Evolutionary conservation across 495 filamentous ascomycete genomes (phyloP).

Genomic region (Xylaria curta): DNA sequence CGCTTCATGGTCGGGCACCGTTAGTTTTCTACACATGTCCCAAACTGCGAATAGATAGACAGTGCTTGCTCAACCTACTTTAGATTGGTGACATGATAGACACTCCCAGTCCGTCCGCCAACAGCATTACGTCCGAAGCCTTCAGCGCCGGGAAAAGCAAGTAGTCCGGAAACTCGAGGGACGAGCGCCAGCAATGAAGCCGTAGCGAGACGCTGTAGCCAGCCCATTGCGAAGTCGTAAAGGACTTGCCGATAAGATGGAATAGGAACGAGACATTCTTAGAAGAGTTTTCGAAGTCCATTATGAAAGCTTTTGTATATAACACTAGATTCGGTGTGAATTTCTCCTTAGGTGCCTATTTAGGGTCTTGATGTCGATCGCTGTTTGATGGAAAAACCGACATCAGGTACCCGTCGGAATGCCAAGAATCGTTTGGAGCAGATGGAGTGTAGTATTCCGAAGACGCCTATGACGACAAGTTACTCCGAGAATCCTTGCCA

Average conservation of each 20-base stretch:
- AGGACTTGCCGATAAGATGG: neutral
- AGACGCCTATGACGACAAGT: neutral
- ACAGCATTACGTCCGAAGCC: constrained; percentile 49
- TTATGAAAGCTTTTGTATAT: neutral
- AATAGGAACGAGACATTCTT: too few species aligned
- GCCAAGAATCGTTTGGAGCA: constrained; percentile 18
- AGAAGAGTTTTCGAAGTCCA: neutral
- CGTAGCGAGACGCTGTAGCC: constrained; percentile 15
- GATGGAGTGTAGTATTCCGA: constrained; percentile 25
- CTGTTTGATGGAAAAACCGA: constrained; percentile 21
- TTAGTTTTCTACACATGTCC: neutral
- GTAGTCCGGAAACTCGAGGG: constrained; percentile 29
- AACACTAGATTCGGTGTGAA: neutral
- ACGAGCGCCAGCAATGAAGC: constrained; percentile 24
- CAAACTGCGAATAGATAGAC: neutral
- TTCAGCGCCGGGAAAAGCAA: constrained; percentile 49
- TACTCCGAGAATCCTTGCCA: constrained; percentile 3
- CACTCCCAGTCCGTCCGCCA: constrained; percentile 46
- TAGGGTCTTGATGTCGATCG: neutral
- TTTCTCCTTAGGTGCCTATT: neutral
- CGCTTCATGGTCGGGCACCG: constrained; percentile 21
- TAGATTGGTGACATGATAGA: constrained; percentile 49
- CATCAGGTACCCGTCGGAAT: neutral
- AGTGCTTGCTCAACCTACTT: constrained; percentile 26
- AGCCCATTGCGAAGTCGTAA: constrained; percentile 24